Conservation (phyloP, 2,329 filamentous ascomycete species). For the Scytalidium lignicola region DNA sequence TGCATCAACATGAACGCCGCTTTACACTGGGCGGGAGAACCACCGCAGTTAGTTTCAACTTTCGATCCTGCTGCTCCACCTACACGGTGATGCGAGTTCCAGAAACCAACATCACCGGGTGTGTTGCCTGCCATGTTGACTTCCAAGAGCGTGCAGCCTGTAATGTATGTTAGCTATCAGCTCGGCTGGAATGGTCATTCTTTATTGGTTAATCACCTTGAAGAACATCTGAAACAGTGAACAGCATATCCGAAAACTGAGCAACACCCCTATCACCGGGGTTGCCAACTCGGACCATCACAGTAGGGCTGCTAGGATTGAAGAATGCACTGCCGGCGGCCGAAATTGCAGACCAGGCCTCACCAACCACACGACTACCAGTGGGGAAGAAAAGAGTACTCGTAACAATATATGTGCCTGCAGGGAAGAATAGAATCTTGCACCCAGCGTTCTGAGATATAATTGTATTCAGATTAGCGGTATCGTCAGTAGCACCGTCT, state of each 20-base stretch:
- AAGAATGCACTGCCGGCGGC: constrained; percentile 40
- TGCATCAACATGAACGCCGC: constrained; percentile 45
- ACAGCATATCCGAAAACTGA: constrained; percentile 46
- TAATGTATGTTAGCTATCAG: neutral
- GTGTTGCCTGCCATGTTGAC: constrained; percentile 13
- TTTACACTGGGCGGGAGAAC: constrained; percentile 34
- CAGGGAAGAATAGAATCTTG: constrained; percentile 37
- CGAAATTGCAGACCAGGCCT: constrained; percentile 46
- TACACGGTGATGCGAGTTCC: constrained; percentile 40
- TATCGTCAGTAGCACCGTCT: constrained; percentile 34
- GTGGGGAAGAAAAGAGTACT: constrained; percentile 40
- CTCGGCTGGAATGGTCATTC: neutral
- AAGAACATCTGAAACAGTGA: constrained; percentile 42
- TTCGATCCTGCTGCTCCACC: constrained; percentile 38
- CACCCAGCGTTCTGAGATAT: constrained; percentile 24
- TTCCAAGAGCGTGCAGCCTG: constrained; percentile 7
- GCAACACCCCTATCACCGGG: constrained; percentile 41
- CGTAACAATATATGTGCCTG: constrained; percentile 38
- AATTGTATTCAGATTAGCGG: constrained; percentile 26
- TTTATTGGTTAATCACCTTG: constrained; percentile 17
- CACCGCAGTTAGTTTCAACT: constrained; percentile 33
- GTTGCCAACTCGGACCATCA: constrained; percentile 46
- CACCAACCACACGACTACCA: constrained; percentile 47
- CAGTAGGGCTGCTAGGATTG: constrained; percentile 34
- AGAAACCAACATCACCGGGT: constrained; percentile 30